Base-by-base conservation (phyloP, 2,329 filamentous ascomycete species). In the Dactylellina haptotyla region DNA sequence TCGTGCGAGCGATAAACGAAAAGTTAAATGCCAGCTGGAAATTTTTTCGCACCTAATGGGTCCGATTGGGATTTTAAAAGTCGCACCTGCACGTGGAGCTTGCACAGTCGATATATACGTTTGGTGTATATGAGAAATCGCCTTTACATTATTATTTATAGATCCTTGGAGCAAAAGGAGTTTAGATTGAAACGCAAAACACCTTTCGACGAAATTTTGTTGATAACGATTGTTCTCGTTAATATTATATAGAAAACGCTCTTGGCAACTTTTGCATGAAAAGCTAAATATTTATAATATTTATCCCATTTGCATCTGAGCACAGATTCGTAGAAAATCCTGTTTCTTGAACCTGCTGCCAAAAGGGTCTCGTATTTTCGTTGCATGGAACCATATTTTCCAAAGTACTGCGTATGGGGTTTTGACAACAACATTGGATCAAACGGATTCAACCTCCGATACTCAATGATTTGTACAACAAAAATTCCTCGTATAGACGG, bases 11-110 rank as follows among this genome's bases (percentile, higher is more conserved):
- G 51, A 32, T 39, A 48, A 59, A 58, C 53, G 32, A 46, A 25
- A 23, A 28, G 20, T 5, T 14, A 43, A 39, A n/a, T n/a, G n/a
- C n/a, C n/a, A n/a, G n/a, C n/a, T 25, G 37, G 41, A 39, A 50
- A 56, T 62, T 61, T 46, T 53, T 25, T 48, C 69, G 54, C 54
- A 48, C 39, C 41, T 30, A 66, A 26, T 73, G 59, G 34, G 26
- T 48, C 61, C 69, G 54, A 37, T 73, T 66, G 69, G 61, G 61
- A 73, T 73, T 73, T 73, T 73, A 73, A 54, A 73, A 73, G n/a
- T 26, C 34, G 9, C 28, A 6, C 16, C 51, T 61, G 25, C 69
- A 66, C 69, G 61, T 73, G 69, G 69, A 50, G 25, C 10, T n/a
- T 61, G 23, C 34, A 37, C 18, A 10, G 50, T 59, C 54, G 54